These are phyloP conservation scores for Lactarius sp. DNA, from an alignment of 768 basidiomycete species.

Conservation along the genomic window DNA sequence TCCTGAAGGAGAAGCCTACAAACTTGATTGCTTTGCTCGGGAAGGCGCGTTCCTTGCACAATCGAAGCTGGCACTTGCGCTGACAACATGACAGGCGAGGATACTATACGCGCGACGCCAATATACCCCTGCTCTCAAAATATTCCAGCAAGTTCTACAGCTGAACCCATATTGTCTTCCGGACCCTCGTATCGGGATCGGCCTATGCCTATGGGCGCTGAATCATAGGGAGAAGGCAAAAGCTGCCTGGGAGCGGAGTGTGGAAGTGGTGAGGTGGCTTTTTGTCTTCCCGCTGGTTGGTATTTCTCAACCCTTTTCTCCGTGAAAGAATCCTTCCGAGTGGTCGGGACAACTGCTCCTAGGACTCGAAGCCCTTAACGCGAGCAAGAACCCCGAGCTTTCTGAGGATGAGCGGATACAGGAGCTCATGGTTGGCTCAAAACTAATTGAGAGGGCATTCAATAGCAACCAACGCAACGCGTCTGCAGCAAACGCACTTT, in stretches of 20 bases:
- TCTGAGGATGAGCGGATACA: conserved; percentile 58
- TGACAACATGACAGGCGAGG: conserved; percentile 53
- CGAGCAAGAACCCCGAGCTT: conserved; percentile 66
- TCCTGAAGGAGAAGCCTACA: conserved; percentile 72
- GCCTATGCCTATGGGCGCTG: conserved; percentile 88
- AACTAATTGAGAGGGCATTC: conserved; percentile 73
- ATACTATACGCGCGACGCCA: conserved; percentile 77
- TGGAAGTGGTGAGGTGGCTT: conserved; percentile 64
- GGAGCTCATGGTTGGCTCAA: conserved; percentile 60
- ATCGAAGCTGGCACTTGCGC: neutral
- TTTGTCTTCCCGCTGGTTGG: neutral
- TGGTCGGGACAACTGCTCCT: conserved; percentile 80
- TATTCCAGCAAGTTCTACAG: conserved; percentile 81
- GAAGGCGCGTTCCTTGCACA: conserved; percentile 49
- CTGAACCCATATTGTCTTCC: conserved; percentile 77
- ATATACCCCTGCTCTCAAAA: conserved; percentile 71
- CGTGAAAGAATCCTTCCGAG: conserved; percentile 62
- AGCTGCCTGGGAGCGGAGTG: conserved; percentile 84
- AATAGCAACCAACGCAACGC: conserved; percentile 73
- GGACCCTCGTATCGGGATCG: conserved; percentile 94
- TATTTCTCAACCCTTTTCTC: neutral
- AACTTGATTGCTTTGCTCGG: conserved; percentile 86
- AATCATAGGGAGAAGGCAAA: conserved; percentile 78
- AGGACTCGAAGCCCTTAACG: conserved; percentile 82
- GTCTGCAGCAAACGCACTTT: conserved; percentile 78